Percentiles rank a stretch among this genome's conserved stretches.
phyloP scores from a whole-genome alignment of 441 rosid genomes.

The Populus hybrid region DNA sequence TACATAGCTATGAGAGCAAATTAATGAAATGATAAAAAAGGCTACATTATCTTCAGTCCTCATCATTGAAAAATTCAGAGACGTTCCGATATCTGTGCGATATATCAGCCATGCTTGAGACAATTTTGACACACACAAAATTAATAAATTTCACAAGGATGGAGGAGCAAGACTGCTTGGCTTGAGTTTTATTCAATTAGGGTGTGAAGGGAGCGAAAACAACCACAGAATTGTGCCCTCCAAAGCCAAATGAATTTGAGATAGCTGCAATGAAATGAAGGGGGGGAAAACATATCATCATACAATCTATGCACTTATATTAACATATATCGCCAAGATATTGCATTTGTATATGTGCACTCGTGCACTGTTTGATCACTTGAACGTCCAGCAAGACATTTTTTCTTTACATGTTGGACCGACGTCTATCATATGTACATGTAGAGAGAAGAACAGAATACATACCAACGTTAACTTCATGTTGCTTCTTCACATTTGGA shows the following conservation, averaged over 20 bases:
- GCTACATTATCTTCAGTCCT: neutral
- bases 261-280: conserved; percentile 37
- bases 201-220: conserved; percentile 58
- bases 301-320: no score
- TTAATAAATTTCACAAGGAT: conserved; percentile 1
- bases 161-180: conserved; percentile 5
- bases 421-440: neutral
- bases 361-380: no score
- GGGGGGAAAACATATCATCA: no score
- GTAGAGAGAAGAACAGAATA: conserved; percentile 8
- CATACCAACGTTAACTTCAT: conserved; percentile 63
- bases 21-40: neutral
- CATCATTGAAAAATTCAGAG: neutral
- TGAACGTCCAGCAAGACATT: neutral
- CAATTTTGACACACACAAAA: neutral
- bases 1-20: neutral
- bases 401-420: neutral
- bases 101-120: neutral
- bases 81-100: neutral
- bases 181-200: conserved; percentile 15
- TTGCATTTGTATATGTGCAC: no score
- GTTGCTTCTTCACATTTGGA: conserved; percentile 58
- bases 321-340: no score
- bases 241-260: conserved; percentile 70
- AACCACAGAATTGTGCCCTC: conserved; percentile 73